These are phyloP conservation scores for Elsinoe perseae DNA, from an alignment of 2,329 filamentous ascomycete species.

Conservation along the genomic window DNA sequence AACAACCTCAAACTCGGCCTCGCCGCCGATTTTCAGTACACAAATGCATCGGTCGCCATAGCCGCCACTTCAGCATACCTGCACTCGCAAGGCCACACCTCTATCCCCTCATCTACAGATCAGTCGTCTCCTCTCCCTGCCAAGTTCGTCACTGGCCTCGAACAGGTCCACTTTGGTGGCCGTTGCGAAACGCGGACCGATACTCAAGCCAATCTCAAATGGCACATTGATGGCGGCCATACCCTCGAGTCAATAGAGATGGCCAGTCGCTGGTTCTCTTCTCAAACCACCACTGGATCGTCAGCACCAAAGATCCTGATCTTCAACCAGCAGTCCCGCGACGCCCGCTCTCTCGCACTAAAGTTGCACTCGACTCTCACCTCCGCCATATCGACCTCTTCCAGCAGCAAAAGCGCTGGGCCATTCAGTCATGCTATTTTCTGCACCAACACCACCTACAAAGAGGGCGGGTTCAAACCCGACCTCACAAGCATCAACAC, in stretches of 20 bases:
- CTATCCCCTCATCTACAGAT: constrained; percentile 35
- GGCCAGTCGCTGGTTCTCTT: constrained; percentile 68
- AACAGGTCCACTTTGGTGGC: constrained; percentile 61
- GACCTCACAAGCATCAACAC: constrained; percentile 58
- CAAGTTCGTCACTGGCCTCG: constrained; percentile 57
- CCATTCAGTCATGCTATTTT: constrained; percentile 70
- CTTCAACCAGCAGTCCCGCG: constrained; percentile 88
- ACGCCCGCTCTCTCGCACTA: constrained; percentile 58
- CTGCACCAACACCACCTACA: constrained; percentile 67
- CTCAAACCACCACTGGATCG: constrained; percentile 26
- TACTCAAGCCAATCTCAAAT: constrained; percentile 49
- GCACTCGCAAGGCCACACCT: constrained; percentile 34
- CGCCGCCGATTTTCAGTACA: constrained; percentile 55
- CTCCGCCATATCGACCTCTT: constrained; percentile 30
- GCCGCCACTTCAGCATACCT: constrained; percentile 55
- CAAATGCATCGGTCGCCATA: constrained; percentile 54
- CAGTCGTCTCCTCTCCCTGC: constrained; percentile 44
- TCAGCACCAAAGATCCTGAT: constrained; percentile 53
- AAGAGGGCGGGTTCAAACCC: constrained; percentile 51
- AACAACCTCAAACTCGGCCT: constrained; percentile 48
- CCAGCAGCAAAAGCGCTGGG: constrained; percentile 20
- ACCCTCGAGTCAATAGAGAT: constrained; percentile 74
- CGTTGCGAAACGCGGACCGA: constrained; percentile 64
- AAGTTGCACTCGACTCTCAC: constrained; percentile 54
- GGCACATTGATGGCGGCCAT: constrained; percentile 84